phyloP scores from a whole-genome alignment of 345 rosid genomes.

The Eucalyptus polyanthemos region DNA sequence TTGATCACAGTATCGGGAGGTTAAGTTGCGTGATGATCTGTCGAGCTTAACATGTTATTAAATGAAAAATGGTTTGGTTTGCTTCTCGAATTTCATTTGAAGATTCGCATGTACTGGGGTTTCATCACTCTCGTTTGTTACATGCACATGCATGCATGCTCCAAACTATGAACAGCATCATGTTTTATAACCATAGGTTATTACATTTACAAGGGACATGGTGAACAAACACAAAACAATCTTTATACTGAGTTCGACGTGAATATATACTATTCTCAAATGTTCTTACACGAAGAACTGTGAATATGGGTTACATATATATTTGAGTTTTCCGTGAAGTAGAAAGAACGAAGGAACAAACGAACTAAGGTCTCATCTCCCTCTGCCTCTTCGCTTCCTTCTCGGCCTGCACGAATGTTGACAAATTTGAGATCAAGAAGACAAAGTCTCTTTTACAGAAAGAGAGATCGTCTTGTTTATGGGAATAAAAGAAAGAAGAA shows the following conservation, averaged over 20 bases:
- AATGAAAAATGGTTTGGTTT: neutral
- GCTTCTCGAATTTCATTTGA: neutral
- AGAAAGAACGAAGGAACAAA: neutral
- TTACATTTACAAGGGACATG: neutral
- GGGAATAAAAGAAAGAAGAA: neutral
- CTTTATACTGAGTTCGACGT: neutral
- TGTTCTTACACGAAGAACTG: neutral
- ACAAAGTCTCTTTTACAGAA: neutral
- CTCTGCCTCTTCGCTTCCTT: slow-evolving; percentile 61
- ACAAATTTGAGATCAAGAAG: neutral
- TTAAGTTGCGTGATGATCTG: neutral
- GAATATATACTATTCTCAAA: neutral
- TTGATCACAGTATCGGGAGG: neutral
- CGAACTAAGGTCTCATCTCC: neutral
- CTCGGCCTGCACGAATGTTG: slow-evolving; percentile 47
- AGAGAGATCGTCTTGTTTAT: neutral
- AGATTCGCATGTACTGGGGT: neutral
- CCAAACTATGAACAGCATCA: neutral
- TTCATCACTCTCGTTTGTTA: neutral
- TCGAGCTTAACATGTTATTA: neutral
- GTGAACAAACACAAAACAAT: neutral
- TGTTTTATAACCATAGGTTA: neutral
- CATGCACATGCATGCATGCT: neutral
- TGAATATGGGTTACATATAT: too few species aligned
- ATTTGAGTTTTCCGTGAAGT: neutral